phyloP scores from a whole-genome alignment of 352 stramenopile species.

The Blastocystis sp. region DNA sequence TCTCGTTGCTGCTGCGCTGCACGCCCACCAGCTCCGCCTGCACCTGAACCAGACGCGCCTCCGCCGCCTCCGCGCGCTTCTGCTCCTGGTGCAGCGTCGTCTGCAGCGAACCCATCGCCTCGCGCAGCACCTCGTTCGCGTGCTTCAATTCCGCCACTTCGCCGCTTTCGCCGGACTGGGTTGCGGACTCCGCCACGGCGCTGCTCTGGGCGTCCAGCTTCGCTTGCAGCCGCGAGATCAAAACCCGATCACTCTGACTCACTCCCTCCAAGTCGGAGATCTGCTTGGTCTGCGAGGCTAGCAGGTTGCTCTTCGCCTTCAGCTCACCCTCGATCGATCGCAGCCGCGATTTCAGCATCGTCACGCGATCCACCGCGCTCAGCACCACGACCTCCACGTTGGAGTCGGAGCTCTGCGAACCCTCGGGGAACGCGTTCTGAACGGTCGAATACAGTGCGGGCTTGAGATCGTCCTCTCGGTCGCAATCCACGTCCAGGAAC shows the following conservation, averaged over 20 bases:
- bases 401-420: background rate
- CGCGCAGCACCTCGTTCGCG: background rate
- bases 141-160: constrained; percentile 2
- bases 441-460: background rate
- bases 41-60: constrained; percentile 14
- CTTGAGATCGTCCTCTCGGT: constrained; percentile 43
- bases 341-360: constrained; percentile 4
- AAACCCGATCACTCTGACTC: background rate
- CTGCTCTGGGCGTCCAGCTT: background rate
- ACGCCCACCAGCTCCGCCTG: constrained; percentile 38
- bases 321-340: background rate
- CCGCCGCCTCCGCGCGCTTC: background rate
- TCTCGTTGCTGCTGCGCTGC: constrained; percentile 38
- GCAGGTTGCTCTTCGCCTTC: background rate
- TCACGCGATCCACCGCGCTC: constrained; percentile 15
- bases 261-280: constrained; percentile 3
- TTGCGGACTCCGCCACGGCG: background rate
- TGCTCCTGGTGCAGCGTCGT: background rate
- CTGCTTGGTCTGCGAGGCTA: background rate
- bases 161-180: background rate
- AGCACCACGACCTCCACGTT: constrained; percentile 23
- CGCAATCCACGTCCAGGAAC: constrained; percentile 11
- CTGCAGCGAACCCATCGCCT: constrained; percentile 16
- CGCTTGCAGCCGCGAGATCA: background rate
- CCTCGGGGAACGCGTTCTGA: constrained; percentile 25